These are phyloP conservation scores for Lachnellula occidentalis DNA, from an alignment of 2,329 filamentous ascomycete genomes.

Conservation along the genomic window DNA sequence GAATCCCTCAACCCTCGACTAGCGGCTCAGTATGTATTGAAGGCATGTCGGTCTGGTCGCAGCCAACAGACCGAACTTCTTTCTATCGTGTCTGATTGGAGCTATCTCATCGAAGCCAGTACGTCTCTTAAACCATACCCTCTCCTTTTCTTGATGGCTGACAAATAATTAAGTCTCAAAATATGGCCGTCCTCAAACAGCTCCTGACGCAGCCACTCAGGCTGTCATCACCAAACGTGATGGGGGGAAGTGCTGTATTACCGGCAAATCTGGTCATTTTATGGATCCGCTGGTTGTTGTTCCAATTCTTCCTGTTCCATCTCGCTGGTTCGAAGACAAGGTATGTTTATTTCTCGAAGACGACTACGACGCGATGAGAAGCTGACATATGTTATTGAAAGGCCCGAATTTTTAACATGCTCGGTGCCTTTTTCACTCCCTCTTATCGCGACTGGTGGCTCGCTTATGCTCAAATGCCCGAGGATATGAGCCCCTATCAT, in stretches of 20 bases:
- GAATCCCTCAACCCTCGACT: constrained; percentile 1
- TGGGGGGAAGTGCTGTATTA: constrained; percentile 3
- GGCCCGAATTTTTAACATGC: neutral
- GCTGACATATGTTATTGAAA: neutral
- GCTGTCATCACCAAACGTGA: neutral
- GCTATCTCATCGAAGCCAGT: neutral
- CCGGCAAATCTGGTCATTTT: neutral
- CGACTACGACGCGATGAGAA: neutral
- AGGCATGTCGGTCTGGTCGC: neutral
- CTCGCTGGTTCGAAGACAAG: neutral
- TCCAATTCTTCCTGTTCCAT: neutral
- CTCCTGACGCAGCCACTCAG: neutral
- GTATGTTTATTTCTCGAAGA: neutral
- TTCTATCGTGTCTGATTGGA: neutral
- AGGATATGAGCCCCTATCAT: neutral
- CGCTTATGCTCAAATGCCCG: neutral
- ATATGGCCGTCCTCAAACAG: neutral
- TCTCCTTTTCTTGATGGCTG: neutral
- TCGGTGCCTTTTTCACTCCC: constrained; percentile 1
- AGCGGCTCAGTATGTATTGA: neutral
- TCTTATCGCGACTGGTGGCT: constrained; percentile 3
- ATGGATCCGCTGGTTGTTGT: neutral
- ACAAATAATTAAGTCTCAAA: neutral
- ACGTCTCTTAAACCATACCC: neutral
- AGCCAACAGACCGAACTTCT: neutral